phyloP scores from a whole-genome alignment of 495 filamentous ascomycete species.

The Neurospora sp. region DNA sequence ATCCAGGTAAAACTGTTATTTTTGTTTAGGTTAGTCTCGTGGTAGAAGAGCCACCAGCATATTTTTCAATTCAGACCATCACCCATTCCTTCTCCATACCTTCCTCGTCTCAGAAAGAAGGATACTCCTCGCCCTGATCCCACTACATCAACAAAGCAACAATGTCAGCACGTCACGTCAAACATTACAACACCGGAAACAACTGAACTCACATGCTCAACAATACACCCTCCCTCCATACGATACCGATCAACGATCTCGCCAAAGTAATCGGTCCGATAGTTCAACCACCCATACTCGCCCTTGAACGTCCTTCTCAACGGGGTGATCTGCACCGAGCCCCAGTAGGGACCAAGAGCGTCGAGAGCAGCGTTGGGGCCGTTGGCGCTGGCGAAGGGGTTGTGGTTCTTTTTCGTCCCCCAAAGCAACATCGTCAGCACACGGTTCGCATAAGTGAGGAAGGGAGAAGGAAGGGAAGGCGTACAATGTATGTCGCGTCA shows the following conservation, averaged over 20 bases:
- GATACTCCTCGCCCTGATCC: not conserved
- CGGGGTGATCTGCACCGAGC: slow-evolving; percentile 10
- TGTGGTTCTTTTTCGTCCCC: not conserved
- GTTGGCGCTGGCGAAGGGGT: not conserved
- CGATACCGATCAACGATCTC: slow-evolving; percentile 19
- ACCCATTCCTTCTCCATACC: not conserved
- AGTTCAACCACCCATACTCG: slow-evolving; percentile 19
- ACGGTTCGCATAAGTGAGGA: not conserved
- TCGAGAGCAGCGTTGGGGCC: slow-evolving; percentile 4
- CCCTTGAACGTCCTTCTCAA: slow-evolving; percentile 14
- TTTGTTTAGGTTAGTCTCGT: too few species aligned
- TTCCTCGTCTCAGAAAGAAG: not conserved
- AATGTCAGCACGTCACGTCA: not conserved
- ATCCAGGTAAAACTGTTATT: too few species aligned
- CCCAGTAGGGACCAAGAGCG: slow-evolving; percentile 10
- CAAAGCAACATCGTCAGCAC: not conserved
- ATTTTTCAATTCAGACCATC: too few species aligned
- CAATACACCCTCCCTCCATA: slow-evolving; percentile 22
- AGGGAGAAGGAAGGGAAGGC: not conserved
- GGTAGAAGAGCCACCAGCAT: too few species aligned
- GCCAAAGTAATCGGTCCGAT: slow-evolving; percentile 9
- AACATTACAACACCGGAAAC: not conserved
- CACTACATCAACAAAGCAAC: not conserved
- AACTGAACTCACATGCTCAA: slow-evolving; percentile 19
- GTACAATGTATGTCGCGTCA: slow-evolving; percentile 16